Conservation (phyloP, 2,329 filamentous ascomycete species). For the Aspergillus sp. region DNA sequence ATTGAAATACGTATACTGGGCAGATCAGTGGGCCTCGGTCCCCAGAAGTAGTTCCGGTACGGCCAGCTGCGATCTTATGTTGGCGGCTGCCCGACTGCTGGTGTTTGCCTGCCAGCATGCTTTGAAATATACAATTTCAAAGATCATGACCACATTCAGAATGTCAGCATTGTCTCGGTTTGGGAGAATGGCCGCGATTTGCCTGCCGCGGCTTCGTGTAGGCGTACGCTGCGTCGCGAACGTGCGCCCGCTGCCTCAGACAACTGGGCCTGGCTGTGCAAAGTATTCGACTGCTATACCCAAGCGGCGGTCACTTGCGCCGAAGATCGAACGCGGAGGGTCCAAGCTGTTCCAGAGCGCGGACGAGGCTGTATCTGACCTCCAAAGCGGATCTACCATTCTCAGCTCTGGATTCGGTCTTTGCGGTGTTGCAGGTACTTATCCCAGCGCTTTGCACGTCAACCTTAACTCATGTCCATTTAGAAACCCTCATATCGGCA, state of each 20-base stretch:
- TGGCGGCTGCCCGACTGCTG: constrained; percentile 1
- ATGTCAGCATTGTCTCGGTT: constrained; percentile 15
- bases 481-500: constrained; percentile 62
- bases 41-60: constrained; percentile 21
- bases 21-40: constrained; percentile 10
- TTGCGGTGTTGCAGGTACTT: constrained; percentile 60
- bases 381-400: constrained; percentile 60
- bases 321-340: constrained; percentile 20
- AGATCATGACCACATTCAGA: constrained; percentile 18
- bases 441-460: background rate
- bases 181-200: constrained; percentile 14
- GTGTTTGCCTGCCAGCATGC: too few relatives aligned
- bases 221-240: constrained; percentile 9
- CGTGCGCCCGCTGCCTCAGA: constrained; percentile 6
- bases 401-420: constrained; percentile 75
- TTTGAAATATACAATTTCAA: background rate
- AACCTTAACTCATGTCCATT: constrained; percentile 2
- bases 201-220: constrained; percentile 14
- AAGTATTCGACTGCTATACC: constrained; percentile 15
- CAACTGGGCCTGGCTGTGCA: constrained; percentile 2
- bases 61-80: constrained; percentile 10
- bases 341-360: constrained; percentile 39
- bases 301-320: constrained; percentile 11
- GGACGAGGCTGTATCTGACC: constrained; percentile 59
- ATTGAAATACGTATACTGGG: background rate